Percentiles rank a stretch among this genome's conserved stretches.
Evolutionary conservation across 1,284 basidiomycete species (phyloP).

Genomic region (Ceratobasidium sp.): DNA sequence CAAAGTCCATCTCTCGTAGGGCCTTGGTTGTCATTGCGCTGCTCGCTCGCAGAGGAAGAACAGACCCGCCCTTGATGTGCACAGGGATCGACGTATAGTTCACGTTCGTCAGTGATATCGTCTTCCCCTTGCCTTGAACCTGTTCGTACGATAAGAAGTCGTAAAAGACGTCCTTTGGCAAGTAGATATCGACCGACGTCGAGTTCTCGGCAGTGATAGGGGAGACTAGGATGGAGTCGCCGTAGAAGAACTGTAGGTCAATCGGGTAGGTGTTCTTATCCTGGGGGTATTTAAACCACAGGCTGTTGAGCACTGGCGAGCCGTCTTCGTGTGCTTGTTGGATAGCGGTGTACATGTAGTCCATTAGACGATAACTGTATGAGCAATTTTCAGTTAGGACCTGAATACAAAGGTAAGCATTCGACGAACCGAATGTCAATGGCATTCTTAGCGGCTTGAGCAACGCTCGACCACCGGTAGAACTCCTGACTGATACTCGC

Average conservation of each 20-base stretch:
- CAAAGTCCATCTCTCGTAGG: conserved; percentile 70
- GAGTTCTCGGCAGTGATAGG: conserved; percentile 75
- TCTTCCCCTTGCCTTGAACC: conserved; percentile 64
- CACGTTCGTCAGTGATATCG: conserved; percentile 66
- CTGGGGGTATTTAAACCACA: conserved; percentile 76
- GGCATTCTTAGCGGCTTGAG: conserved; percentile 72
- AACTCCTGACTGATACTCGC: conserved; percentile 73
- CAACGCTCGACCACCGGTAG: conserved; percentile 73
- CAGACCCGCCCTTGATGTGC: conserved; percentile 71
- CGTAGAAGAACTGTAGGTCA: conserved; percentile 79
- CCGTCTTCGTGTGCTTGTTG: conserved; percentile 72
- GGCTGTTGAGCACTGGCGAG: conserved; percentile 71
- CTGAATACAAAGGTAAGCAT: background rate
- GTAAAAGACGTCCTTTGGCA: conserved; percentile 76
- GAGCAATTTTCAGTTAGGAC: background rate
- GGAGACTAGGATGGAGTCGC: conserved; percentile 74
- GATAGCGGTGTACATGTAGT: conserved; percentile 81
- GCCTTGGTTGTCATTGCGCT: conserved; percentile 72
- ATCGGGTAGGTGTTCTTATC: conserved; percentile 71
- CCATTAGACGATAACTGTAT: conserved; percentile 61
- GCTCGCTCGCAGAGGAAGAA: conserved; percentile 69
- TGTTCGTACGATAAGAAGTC: conserved; percentile 69
- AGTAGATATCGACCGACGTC: conserved; percentile 72
- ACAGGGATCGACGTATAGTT: conserved; percentile 72
- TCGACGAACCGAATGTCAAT: conserved; percentile 68